Evolutionary conservation across 441 rosid species (phyloP).

Genomic region (Jatropha podagrica): DNA sequence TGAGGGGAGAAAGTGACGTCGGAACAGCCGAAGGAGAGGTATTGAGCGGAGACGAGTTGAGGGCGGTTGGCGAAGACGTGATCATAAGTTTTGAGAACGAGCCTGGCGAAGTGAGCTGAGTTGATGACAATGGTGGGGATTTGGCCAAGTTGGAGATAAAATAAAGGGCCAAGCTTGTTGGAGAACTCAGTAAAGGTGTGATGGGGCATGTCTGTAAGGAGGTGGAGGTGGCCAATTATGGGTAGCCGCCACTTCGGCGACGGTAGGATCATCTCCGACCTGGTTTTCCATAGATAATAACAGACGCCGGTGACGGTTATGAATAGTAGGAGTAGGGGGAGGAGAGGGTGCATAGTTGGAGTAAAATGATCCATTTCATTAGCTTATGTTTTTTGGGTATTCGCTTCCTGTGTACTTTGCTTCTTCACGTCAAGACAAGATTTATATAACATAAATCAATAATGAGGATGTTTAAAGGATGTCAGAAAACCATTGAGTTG

Average conservation of each 20-base stretch:
- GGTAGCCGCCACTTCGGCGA: conserved; percentile 33
- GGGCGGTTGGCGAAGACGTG: conserved; percentile 39
- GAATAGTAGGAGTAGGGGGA: neutral
- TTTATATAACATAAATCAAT: too few species aligned
- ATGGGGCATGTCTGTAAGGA: conserved; percentile 38
- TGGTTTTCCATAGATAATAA: conserved; percentile 4
- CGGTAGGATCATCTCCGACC: conserved; percentile 16
- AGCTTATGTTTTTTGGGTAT: too few species aligned
- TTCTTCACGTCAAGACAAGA: too few species aligned
- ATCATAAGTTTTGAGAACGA: conserved; percentile 39
- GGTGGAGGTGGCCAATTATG: conserved; percentile 50
- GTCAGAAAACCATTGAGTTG: too few species aligned
- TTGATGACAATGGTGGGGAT: conserved; percentile 42
- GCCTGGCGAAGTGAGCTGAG: conserved; percentile 34
- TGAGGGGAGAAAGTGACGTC: conserved; percentile 42
- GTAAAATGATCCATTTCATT: conserved; percentile 4
- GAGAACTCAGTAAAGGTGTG: conserved; percentile 30
- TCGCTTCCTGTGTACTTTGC: too few species aligned
- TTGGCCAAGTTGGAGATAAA: conserved; percentile 46
- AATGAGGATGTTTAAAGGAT: too few species aligned
- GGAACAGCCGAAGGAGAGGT: conserved; percentile 39
- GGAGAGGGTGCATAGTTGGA: neutral
- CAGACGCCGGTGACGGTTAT: neutral
- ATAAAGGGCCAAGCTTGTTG: conserved; percentile 36
- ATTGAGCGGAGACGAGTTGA: conserved; percentile 27